Conservation (phyloP, 306 rosid species). For the Arachis hypogaea region DNA sequence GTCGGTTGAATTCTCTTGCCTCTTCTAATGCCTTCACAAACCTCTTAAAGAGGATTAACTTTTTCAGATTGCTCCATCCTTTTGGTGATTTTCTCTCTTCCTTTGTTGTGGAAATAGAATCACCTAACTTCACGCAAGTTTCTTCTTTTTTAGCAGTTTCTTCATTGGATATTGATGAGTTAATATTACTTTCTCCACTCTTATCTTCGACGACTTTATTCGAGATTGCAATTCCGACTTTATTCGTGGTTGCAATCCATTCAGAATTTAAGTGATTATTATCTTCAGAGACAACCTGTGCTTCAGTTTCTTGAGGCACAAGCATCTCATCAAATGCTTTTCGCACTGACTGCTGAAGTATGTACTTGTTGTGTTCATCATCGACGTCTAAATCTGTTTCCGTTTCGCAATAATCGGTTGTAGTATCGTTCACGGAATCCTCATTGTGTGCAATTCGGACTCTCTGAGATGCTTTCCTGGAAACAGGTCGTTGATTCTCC, state of each 20-base stretch:
- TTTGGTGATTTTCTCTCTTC: slow-evolving; percentile 51
- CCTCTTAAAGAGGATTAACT: slow-evolving; percentile 65
- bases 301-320: slow-evolving; percentile 64
- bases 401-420: background rate
- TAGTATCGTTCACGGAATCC: background rate
- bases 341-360: slow-evolving; percentile 54
- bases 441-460: slow-evolving; percentile 32
- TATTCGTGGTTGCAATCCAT: slow-evolving; percentile 38
- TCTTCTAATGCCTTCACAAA: slow-evolving; percentile 88
- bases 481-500: slow-evolving; percentile 38
- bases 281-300: slow-evolving; percentile 13
- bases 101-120: background rate
- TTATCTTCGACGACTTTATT: slow-evolving; percentile 35
- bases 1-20: slow-evolving; percentile 55
- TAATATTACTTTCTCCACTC: slow-evolving; percentile 30
- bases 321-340: slow-evolving; percentile 85
- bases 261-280: slow-evolving; percentile 39
- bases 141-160: slow-evolving; percentile 43
- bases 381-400: slow-evolving; percentile 39
- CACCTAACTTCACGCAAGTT: slow-evolving; percentile 21
- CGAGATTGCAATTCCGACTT: slow-evolving; percentile 30
- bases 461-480: slow-evolving; percentile 49
- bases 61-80: slow-evolving; percentile 83
- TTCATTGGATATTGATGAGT: slow-evolving; percentile 14
- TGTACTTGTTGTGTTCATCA: slow-evolving; percentile 39